These are phyloP conservation scores for Elaphomyces granulatus DNA, from an alignment of 495 filamentous ascomycete species.

Conservation along the genomic window DNA sequence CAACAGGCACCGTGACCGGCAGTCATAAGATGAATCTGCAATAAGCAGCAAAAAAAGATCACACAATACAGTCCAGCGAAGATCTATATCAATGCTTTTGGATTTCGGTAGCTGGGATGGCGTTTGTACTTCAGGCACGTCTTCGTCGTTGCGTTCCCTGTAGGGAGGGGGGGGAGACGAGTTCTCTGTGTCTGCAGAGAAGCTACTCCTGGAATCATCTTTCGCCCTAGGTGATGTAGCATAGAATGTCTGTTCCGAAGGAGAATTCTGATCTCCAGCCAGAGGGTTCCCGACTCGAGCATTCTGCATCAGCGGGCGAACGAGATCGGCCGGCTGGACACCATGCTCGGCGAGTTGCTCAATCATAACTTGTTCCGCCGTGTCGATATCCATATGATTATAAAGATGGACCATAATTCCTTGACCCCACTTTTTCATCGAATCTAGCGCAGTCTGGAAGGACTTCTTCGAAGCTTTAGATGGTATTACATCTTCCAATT, in stretches of 20 bases:
- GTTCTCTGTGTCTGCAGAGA: slow-evolving; percentile 18
- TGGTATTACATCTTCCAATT: slow-evolving; percentile 41
- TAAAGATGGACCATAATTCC: slow-evolving; percentile 94
- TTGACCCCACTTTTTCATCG: slow-evolving; percentile 89
- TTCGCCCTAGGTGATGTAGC: slow-evolving; percentile 16
- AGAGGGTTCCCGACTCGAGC: slow-evolving; percentile 87
- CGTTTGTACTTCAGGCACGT: slow-evolving; percentile 58
- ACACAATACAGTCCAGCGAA: slow-evolving; percentile 95
- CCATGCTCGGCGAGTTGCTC: slow-evolving; percentile 91
- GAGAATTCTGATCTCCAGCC: slow-evolving; percentile 32
- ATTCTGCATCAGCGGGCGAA: slow-evolving; percentile 81
- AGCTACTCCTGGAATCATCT: slow-evolving; percentile 14
- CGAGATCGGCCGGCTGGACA: slow-evolving; percentile 68
- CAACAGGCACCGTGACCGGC: slow-evolving; percentile 71
- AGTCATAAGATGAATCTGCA: slow-evolving; percentile 87
- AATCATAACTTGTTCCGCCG: slow-evolving; percentile 92
- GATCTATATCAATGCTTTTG: slow-evolving; percentile 82
- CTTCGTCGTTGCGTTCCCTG: slow-evolving; percentile 50
- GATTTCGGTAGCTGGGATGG: slow-evolving; percentile 69
- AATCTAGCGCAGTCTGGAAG: slow-evolving; percentile 51
- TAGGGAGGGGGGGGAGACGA: slow-evolving; percentile 54
- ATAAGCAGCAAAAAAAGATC: slow-evolving; percentile 92
- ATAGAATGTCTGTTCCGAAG: slow-evolving; percentile 20
- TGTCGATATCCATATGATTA: slow-evolving; percentile 87
- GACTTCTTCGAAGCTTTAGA: slow-evolving; percentile 50